Evolutionary conservation across 352 stramenopile species (phyloP).

Genomic region (Phytophthora meadii): DNA sequence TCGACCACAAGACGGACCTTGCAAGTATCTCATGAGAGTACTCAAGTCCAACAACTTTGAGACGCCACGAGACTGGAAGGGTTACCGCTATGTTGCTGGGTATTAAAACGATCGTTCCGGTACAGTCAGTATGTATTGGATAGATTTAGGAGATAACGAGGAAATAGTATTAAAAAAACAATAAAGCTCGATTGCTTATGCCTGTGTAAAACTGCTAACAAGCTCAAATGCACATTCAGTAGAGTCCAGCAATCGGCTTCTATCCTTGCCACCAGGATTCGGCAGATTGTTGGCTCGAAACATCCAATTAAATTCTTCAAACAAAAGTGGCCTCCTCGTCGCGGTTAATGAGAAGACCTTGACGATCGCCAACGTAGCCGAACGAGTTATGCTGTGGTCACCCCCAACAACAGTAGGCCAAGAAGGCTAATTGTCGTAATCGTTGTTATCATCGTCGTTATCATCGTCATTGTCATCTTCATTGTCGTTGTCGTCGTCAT

Average conservation of each 20-base stretch:
- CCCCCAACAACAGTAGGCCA: too few species aligned
- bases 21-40: constrained; percentile 90
- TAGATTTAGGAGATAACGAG: neutral
- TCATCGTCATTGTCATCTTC: too few species aligned
- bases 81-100: constrained; percentile 89
- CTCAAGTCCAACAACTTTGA: constrained; percentile 88
- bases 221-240: constrained; percentile 20
- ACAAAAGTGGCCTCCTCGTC: neutral
- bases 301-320: constrained; percentile 15
- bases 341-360: neutral
- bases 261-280: constrained; percentile 12
- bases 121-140: too few species aligned
- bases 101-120: constrained; percentile 45
- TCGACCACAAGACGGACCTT: constrained; percentile 89
- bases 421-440: too few species aligned
- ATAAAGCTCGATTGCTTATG: constrained; percentile 9
- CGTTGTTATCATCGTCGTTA: too few species aligned
- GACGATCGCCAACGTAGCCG: too few species aligned
- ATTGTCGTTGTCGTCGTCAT: too few species aligned
- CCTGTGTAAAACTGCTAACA: constrained; percentile 15
- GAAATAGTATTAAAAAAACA: constrained; percentile 1
- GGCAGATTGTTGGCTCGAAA: constrained; percentile 6
- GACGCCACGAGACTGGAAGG: constrained; percentile 92
- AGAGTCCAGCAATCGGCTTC: constrained; percentile 3
- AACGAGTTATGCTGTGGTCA: too few species aligned